Evolutionary conservation across 1,284 basidiomycete species (phyloP), one percentile per base, ranked within the genome.

Genomic region (Pseudozyma sp.): DNA sequence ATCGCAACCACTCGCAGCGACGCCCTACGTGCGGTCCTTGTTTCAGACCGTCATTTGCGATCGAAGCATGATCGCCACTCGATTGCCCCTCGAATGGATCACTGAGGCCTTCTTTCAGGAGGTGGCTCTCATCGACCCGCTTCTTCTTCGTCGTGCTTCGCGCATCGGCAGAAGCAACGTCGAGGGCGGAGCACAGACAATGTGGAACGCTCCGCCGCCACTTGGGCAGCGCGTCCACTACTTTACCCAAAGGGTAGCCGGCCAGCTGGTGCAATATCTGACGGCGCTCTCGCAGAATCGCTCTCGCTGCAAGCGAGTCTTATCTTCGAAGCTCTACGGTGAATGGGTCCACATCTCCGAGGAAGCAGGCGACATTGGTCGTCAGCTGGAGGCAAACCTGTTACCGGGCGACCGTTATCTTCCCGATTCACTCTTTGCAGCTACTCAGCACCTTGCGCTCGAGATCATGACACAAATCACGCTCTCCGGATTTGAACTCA

Each of bases 401-500:
- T 43, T 46, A n/a, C 65, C 63, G 9, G 44, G 39, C 33, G 68
- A 75, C 14, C 47, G 49, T 9, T 64, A 64, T 48, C 35, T 75
- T 30, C 59, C 68, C 5, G 75, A 74, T 35, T 65, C 64, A 24
- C 62, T 77, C 40, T 76, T 85, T 6, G 82, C 92, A 30, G 86
- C 87, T 0, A 87, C 89, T 3, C 85, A 90, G 16, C 71, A 89
- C 14, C 89, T 90, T 86, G 88, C 91, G 51, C 83, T 92, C 29
- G 85, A 87, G 5, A 85, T 88, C 24, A 87, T 92, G 10, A 87
- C 89, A 40, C 91, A 94, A 70, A 87, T 93, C 17, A 85, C 92
- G 9, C 85, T 91, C 50, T 89, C 90, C 0, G 92, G 92, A 1
- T 91, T 92, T 70, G 91, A 93, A 79, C 85, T 93, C 30, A 90